Evolutionary conservation across 768 basidiomycete genomes (phyloP), one percentile per base, ranked within the genome.

Genomic region (Mycena belliarum): DNA sequence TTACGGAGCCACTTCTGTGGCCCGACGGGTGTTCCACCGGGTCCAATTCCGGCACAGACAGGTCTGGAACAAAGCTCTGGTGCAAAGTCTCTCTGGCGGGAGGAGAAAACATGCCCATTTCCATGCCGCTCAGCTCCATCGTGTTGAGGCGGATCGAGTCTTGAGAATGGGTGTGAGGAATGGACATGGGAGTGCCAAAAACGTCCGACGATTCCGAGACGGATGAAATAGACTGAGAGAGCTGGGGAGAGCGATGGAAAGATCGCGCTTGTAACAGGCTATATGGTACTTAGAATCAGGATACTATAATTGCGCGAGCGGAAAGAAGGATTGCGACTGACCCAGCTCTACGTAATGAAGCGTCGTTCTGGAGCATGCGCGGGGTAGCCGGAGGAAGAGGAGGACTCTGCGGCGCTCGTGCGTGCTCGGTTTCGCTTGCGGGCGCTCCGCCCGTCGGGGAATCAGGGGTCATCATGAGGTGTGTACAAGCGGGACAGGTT

Each of bases 141-240:
- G 89, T 91, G 60, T 74, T 79, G 32, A 82, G 75, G 18, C 90
- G 83, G 58, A 91, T 92, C 26, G 79, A 76, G 61, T 80, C 80
- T 60, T 84, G 85, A 1, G 84, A 83, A 63, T 85, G 88, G 10
- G 81, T 60, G 1, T 62, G 64, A 0, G 66, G 59, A 4, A 63
- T 23, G 49, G 62, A 44, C 51, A 59, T 54, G 50, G 65, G 55
- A 16, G 60, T 57, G 4, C 57, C 55, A 44, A 55, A 53, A 8
- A 16, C 43, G 8, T 9, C 40, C 7, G 29, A 42, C 33, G 59
- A 60, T 8, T 50, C 58, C 14, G 49, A 58, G 37, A 66, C 8
- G 20, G 53, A 55, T 21, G 32, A 24, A 23, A 49, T n/a, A 6
- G 51, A 44, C 3, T 41, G 40, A 11, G 40, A 41, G 11, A 41